Evolutionary conservation across 208 protist species (phyloP).

Genomic region (Tritrichomonas foetus): DNA sequence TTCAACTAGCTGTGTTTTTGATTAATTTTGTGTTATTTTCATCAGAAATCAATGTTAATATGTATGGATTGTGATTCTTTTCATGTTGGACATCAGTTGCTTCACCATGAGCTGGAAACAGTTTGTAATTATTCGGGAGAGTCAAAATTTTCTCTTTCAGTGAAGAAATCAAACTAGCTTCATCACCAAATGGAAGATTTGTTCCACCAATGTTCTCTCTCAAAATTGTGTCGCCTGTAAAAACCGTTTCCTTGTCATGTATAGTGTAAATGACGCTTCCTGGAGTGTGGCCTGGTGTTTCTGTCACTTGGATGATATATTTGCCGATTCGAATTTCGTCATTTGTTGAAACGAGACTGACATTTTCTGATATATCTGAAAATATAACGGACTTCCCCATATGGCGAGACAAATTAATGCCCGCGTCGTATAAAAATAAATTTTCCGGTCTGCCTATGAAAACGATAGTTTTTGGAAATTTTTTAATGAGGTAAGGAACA

Average conservation of each 20-base stretch:
- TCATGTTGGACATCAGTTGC: neutral
- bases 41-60: neutral
- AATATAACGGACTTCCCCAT: neutral
- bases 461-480: neutral
- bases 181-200: constrained; percentile 23
- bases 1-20: no score
- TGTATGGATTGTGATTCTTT: neutral
- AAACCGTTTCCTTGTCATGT: constrained; percentile 8
- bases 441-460: neutral
- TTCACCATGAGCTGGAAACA: neutral
- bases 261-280: neutral
- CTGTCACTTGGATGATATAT: neutral
- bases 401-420: neutral
- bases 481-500: neutral
- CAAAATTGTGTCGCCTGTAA: neutral
- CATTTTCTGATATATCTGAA: neutral
- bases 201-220: neutral
- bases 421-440: constrained; percentile 6
- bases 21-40: no score
- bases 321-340: neutral
- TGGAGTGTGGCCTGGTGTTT: neutral
- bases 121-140: neutral
- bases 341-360: neutral
- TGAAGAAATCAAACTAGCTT: neutral
- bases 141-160: neutral